Evolutionary conservation across 2,329 filamentous ascomycete genomes (phyloP).

Genomic region (Aspergillus pseudonomiae): DNA sequence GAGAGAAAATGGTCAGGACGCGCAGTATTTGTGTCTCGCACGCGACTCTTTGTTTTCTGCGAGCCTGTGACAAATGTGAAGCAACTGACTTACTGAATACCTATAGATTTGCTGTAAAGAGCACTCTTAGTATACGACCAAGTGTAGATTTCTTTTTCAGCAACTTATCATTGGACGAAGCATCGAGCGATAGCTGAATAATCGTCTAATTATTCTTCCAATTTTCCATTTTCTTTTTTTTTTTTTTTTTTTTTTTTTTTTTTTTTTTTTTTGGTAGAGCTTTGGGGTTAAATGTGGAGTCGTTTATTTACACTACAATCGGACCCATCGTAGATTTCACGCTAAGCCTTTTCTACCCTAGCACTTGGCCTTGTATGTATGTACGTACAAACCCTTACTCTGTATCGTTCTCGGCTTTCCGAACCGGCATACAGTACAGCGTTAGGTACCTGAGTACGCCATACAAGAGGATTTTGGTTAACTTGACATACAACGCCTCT

Average conservation of each 20-base stretch:
- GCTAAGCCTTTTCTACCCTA: conserved; percentile 11
- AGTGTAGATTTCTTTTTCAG: neutral
- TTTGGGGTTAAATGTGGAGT: conserved; percentile 26
- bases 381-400: conserved; percentile 13
- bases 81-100: neutral
- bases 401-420: conserved; percentile 12
- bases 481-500: conserved; percentile 3
- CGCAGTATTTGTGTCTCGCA: conserved; percentile 15
- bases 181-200: neutral
- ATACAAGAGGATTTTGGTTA: neutral
- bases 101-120: neutral
- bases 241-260: conserved; percentile 1
- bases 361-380: conserved; percentile 6
- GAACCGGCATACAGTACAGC: conserved; percentile 2
- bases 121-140: neutral
- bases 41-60: conserved; percentile 6
- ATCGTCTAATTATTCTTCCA: conserved; percentile 3
- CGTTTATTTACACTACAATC: conserved; percentile 29
- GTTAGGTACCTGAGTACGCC: neutral
- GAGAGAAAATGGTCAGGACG: conserved; percentile 3
- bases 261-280: conserved; percentile 10
- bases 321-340: conserved; percentile 17
- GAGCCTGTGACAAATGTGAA: neutral
- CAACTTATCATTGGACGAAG: conserved; percentile 7
- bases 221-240: neutral